Conservation (phyloP, 768 basidiomycete genomes). For the Lactarius quietus region DNA sequence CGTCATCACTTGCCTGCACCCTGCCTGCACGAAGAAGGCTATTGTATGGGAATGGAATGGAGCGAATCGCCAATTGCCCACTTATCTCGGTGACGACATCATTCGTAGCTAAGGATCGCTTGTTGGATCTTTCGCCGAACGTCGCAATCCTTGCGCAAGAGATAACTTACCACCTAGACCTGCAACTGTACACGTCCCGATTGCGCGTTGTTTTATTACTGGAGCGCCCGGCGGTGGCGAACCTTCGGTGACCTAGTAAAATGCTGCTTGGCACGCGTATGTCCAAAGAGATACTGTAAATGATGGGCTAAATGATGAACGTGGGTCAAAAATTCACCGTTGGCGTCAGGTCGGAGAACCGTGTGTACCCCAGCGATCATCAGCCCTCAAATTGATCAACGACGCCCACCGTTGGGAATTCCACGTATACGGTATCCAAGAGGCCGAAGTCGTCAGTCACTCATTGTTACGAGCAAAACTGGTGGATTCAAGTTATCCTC, state of each 20-base stretch:
- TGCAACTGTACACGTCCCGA: background rate
- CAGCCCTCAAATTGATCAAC: conserved; percentile 17
- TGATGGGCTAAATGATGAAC: background rate
- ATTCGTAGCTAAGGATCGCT: background rate
- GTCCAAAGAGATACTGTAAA: background rate
- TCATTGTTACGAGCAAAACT: conserved; percentile 1
- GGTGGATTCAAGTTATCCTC: background rate
- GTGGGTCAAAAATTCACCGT: conserved; percentile 6
- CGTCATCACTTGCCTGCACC: conserved; percentile 3
- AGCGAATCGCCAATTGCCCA: conserved; percentile 4
- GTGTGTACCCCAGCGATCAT: conserved; percentile 10
- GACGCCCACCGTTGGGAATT: conserved; percentile 3
- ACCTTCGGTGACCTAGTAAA: background rate
- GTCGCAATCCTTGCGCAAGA: conserved; percentile 7
- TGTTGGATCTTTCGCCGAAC: conserved; percentile 1
- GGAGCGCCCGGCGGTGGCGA: background rate
- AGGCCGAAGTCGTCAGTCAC: background rate
- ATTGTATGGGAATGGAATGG: conserved; percentile 9
- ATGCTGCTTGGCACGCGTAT: background rate
- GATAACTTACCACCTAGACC: background rate
- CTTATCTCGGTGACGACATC: conserved; percentile 16
- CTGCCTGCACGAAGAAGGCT: background rate
- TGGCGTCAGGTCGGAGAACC: background rate
- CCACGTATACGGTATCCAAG: background rate
- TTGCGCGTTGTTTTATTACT: background rate